These are phyloP conservation scores for Crithidia expoeki DNA, from an alignment of 208 protist genomes.

Conservation along the genomic window DNA sequence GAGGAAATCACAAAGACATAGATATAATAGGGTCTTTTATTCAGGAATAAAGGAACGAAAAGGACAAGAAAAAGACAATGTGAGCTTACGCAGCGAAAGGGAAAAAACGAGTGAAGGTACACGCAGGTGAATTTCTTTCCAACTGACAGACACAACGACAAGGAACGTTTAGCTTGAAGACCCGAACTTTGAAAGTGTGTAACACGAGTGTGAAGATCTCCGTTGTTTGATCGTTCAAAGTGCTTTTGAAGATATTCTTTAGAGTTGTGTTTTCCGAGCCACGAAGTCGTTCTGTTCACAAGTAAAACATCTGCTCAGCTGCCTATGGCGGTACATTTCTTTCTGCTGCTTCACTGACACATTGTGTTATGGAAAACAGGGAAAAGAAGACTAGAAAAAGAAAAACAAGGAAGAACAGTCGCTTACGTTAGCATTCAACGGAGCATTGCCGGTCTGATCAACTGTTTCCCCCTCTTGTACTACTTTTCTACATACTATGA, in stretches of 20 bases:
- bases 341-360: background rate
- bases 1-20: background rate
- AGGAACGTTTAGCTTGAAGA: too few relatives aligned
- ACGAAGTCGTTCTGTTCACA: background rate
- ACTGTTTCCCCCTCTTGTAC: background rate
- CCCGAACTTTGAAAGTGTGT: too few relatives aligned
- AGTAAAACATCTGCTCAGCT: background rate
- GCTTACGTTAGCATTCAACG: background rate
- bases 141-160: too few relatives aligned
- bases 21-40: background rate
- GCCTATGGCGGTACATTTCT: background rate
- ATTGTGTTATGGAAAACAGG: background rate
- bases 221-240: too few relatives aligned
- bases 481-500: conserved; percentile 7
- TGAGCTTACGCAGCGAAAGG: background rate
- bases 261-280: background rate
- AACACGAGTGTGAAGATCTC: too few relatives aligned
- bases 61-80: too few relatives aligned
- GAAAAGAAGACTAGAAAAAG: background rate
- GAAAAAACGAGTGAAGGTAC: too few relatives aligned
- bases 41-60: background rate
- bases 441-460: background rate
- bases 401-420: background rate
- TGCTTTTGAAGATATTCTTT: background rate
- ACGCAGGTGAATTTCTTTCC: too few relatives aligned